Conservation (phyloP, 1,284 basidiomycete species). For the Cryptococcus sp. region DNA sequence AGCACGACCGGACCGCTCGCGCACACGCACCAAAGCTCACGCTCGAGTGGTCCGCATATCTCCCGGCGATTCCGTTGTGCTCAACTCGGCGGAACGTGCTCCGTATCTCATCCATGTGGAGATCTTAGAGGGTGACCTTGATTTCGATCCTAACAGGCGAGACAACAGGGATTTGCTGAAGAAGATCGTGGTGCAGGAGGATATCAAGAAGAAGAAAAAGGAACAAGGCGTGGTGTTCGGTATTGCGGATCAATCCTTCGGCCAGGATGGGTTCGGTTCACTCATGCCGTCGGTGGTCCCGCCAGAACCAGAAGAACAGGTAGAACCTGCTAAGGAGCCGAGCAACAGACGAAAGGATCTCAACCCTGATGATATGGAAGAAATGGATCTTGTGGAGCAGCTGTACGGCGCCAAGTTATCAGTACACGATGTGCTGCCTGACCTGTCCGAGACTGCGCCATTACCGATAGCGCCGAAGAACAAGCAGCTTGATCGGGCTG, state of each 20-base stretch:
- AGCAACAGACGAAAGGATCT: conserved; percentile 13
- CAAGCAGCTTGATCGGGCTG: conserved; percentile 76
- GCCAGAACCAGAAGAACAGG: conserved; percentile 5
- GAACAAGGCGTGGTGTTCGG: conserved; percentile 14
- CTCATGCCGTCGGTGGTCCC: conserved; percentile 26
- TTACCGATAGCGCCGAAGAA: conserved; percentile 81
- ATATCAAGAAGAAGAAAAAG: conserved; percentile 51
- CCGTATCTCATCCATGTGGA: conserved; percentile 94
- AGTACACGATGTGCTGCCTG: conserved; percentile 66
- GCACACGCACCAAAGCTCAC: conserved; percentile 63
- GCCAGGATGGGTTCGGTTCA: conserved; percentile 24
- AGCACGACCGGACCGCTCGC: conserved; percentile 54
- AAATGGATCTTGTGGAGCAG: conserved; percentile 93
- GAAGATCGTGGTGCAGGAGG: conserved; percentile 76
- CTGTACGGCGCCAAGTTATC: conserved; percentile 77
- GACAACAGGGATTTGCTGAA: conserved; percentile 83
- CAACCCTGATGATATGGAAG: conserved; percentile 65
- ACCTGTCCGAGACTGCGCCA: conserved; percentile 77
- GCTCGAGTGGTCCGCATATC: conserved; percentile 97
- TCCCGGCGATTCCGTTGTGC: conserved; percentile 94
- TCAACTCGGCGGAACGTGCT: conserved; percentile 95
- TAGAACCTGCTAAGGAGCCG: not conserved
- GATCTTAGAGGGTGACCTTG: conserved; percentile 85
- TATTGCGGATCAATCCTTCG: conserved; percentile 5
- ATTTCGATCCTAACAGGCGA: conserved; percentile 85